These are phyloP conservation scores for Hsuehochloa calcarea DNA, from an alignment of 176 grass and related monocot genomes.

Conservation along the genomic window DNA sequence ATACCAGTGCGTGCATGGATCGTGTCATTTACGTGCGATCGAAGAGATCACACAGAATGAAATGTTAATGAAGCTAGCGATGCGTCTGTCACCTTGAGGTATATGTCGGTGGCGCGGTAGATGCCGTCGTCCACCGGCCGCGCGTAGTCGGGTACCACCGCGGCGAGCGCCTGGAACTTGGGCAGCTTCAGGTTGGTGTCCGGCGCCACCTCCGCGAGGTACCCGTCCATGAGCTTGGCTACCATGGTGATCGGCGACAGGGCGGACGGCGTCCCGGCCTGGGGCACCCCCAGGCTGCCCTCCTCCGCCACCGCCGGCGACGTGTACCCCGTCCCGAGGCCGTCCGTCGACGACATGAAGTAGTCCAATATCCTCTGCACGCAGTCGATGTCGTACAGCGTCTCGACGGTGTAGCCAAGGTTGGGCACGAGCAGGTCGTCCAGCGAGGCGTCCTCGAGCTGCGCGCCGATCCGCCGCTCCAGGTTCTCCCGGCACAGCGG, in stretches of 20 bases:
- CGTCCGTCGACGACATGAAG: conserved; percentile 68
- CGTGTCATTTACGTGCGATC: not conserved
- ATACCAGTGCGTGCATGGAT: not conserved
- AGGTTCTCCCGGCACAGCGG: conserved; percentile 68
- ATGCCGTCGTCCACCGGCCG: conserved; percentile 68
- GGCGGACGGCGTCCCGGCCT: conserved; percentile 34
- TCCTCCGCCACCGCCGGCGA: conserved; percentile 50
- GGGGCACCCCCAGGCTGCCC: conserved; percentile 18
- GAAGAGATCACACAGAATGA: not conserved
- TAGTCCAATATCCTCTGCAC: conserved; percentile 84
- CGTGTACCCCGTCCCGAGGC: conserved; percentile 39
- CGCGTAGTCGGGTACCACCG: conserved; percentile 64
- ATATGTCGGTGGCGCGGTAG: conserved; percentile 75
- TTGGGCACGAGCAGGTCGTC: conserved; percentile 85
- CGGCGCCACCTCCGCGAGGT: conserved; percentile 70
- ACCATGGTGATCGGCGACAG: conserved; percentile 59
- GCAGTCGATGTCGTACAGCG: conserved; percentile 83
- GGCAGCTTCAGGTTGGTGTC: conserved; percentile 75
- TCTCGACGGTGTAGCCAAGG: conserved; percentile 66
- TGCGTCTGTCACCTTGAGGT: conserved; percentile 62
- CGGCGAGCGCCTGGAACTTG: conserved; percentile 77
- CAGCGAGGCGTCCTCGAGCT: conserved; percentile 74
- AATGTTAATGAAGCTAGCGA: not conserved
- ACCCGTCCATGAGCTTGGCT: conserved; percentile 78
- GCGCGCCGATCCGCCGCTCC: conserved; percentile 71